Evolutionary conservation across 257 asterid species (phyloP).

Genomic region (Leptodermis oblonga): DNA sequence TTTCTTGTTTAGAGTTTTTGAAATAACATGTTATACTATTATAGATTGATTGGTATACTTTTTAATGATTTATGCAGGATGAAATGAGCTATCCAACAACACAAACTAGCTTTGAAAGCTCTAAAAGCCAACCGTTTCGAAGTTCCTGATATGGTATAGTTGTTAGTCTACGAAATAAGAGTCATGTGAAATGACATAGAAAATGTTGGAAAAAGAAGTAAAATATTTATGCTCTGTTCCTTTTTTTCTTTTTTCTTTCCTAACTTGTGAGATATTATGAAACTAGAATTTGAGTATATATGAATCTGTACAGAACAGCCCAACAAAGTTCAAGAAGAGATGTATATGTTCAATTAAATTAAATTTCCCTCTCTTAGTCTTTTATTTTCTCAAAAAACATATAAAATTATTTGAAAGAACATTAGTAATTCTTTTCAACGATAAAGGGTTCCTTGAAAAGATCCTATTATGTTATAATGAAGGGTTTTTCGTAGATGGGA

Average conservation of each 20-base stretch:
- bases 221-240: neutral
- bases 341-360: neutral
- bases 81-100: slow-evolving; percentile 49
- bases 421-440: no score
- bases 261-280: neutral
- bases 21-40: neutral
- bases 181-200: neutral
- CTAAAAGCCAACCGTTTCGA: slow-evolving; percentile 13
- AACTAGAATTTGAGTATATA: neutral
- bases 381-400: neutral
- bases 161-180: no score
- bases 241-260: neutral
- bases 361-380: neutral
- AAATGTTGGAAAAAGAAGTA: neutral
- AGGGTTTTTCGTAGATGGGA: no score
- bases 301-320: neutral
- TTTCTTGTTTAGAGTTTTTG: no score
- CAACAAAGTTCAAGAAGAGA: neutral
- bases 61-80: slow-evolving; percentile 40
- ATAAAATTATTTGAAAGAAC: no score
- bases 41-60: neutral
- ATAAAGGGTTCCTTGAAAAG: no score
- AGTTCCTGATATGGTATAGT: slow-evolving; percentile 9
- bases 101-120: slow-evolving; percentile 52
- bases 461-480: no score